These are phyloP conservation scores for Wickerhamiella brachini DNA, from an alignment of 805 yeast species.

Conservation along the genomic window DNA sequence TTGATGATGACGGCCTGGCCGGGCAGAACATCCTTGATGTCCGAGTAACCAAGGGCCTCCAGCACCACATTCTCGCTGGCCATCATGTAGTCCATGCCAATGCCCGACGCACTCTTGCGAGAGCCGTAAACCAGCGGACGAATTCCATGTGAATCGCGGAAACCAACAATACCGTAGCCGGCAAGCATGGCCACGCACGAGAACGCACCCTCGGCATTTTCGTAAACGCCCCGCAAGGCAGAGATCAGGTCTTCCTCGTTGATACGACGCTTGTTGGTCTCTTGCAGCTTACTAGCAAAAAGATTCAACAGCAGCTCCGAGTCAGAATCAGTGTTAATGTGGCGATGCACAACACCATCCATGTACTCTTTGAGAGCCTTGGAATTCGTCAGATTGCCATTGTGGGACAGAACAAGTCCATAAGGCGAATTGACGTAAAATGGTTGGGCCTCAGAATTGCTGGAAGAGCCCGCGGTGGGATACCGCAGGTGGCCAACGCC, in stretches of 20 bases:
- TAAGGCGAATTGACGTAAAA: slow-evolving; percentile 95
- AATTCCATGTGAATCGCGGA: slow-evolving; percentile 94
- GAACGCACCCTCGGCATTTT: slow-evolving; percentile 84
- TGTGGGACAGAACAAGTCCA: slow-evolving; percentile 81
- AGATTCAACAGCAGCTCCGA: slow-evolving; percentile 80
- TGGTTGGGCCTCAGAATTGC: slow-evolving; percentile 96
- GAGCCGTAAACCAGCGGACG: slow-evolving; percentile 84
- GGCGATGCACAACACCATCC: slow-evolving; percentile 92
- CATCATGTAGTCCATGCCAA: slow-evolving; percentile 68
- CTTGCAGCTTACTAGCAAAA: slow-evolving; percentile 83
- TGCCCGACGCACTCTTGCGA: slow-evolving; percentile 53
- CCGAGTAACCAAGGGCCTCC: slow-evolving; percentile 76
- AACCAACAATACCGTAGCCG: slow-evolving; percentile 89
- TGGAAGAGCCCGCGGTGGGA: slow-evolving; percentile 94
- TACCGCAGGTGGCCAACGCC: slow-evolving; percentile 90
- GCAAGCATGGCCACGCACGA: slow-evolving; percentile 93
- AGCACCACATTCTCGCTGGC: slow-evolving; percentile 92
- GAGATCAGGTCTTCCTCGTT: slow-evolving; percentile 77
- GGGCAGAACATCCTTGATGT: slow-evolving; percentile 71
- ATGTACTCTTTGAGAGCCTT: slow-evolving; percentile 59
- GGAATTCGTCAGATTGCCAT: slow-evolving; percentile 89
- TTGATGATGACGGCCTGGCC: slow-evolving; percentile 96
- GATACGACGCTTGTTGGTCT: slow-evolving; percentile 84
- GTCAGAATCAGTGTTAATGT: slow-evolving; percentile 93
- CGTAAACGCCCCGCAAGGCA: slow-evolving; percentile 73